Base-by-base conservation (phyloP, 306 rosid genomes). In the Dryas alaskensis region DNA sequence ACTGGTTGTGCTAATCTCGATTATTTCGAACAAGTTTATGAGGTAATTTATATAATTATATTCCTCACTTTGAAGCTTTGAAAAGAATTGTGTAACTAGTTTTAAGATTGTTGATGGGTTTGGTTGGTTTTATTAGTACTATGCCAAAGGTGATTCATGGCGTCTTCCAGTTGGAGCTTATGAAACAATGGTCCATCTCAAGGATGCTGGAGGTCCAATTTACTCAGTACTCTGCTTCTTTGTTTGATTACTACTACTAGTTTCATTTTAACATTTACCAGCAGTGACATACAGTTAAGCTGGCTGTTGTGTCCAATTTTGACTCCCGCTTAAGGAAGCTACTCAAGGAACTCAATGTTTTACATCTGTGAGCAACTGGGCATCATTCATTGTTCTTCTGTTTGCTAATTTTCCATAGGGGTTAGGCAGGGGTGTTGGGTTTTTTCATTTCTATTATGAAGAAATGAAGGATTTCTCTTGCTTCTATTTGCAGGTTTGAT, bases 291-390 rank as follows among this genome's bases (percentile, higher is more conserved):
- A 7, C 96, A 93, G 99, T 92, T 86, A 94, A 89, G 88, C 76
- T 92, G 85, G 99, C 92, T 50, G 92, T 94, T 83, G 97, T 92
- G 31, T 94, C 99, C 82, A 94, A 94, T 78, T 94, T 94, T 8
- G 99, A 94, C 78, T 81, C 83, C 57, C 90, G 99, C 76, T 83
- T 94, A 73, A 84, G 97, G 95, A 94, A 91, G 86, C 84, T 94
- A 67, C 81, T 91, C 85, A 87, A 79, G 89, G 96, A 94, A 76
- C 92, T 91, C 55, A 82, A 83, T 57, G 92, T 94, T 69, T 86
- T 91, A 79, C 87, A 89, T 84, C 79, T 89, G 98, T 94, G 80
- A 89, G 94, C 68, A 64, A 61, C 73, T 10, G 40, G 22, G 4
- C 52, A 17, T 45, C 6, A 39, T 14, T 19, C 61, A 45, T 42